Conservation (phyloP, 2,329 filamentous ascomycete species). For the Claviceps cyperi region DNA sequence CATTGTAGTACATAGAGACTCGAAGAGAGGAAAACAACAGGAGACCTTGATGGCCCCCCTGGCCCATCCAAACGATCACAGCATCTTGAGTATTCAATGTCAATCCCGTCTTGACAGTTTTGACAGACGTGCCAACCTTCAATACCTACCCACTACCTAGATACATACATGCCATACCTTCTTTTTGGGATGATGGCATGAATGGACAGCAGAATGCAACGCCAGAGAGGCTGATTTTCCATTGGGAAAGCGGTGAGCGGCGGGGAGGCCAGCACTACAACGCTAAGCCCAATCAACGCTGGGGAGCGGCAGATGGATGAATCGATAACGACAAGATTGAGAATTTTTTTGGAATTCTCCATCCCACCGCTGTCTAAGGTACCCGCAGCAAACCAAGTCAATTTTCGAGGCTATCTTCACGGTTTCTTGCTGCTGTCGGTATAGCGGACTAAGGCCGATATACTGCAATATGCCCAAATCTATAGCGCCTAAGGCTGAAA, state of each 20-base stretch:
- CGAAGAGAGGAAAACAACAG: not conserved
- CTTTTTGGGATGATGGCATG: no score
- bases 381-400: not conserved
- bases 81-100: no score
- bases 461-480: conserved; percentile 61
- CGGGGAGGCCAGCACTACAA: not conserved
- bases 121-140: not conserved
- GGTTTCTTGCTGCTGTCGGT: not conserved
- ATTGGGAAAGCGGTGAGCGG: conserved; percentile 19
- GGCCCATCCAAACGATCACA: not conserved
- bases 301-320: conserved; percentile 28
- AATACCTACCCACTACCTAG: no score
- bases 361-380: conserved; percentile 3
- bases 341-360: conserved; percentile 19
- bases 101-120: no score
- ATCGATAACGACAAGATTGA: conserved; percentile 11
- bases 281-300: conserved; percentile 15
- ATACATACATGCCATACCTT: no score
- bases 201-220: no score
- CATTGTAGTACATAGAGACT: no score
- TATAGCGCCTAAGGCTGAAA: conserved; percentile 40
- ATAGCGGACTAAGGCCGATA: not conserved
- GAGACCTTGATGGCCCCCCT: not conserved
- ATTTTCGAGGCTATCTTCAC: not conserved
- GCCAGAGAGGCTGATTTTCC: not conserved